Percentiles rank a stretch among this genome's conserved stretches.
These are phyloP conservation scores for Penicillium griseofulvum DNA, from an alignment of 2,329 filamentous ascomycete genomes.

Conservation along the genomic window DNA sequence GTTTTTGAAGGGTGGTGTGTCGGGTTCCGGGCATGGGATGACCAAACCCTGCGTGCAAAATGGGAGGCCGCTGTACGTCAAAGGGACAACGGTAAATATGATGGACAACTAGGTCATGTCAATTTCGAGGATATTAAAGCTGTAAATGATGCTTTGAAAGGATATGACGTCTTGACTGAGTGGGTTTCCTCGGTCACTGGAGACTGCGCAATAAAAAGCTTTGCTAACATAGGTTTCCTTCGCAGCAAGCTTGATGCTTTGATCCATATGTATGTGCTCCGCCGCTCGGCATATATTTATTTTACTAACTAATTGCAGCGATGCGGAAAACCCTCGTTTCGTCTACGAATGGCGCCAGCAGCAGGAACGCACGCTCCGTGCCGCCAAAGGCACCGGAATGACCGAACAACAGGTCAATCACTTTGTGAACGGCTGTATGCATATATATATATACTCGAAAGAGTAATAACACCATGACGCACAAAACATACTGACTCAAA, in stretches of 20 bases:
- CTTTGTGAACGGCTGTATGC: constrained; percentile 68
- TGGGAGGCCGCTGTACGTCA: constrained; percentile 49
- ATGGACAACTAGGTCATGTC: constrained; percentile 54
- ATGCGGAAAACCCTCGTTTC: constrained; percentile 69
- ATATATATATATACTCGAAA: not conserved
- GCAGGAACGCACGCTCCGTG: constrained; percentile 71
- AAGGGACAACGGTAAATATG: constrained; percentile 51
- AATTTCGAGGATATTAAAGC: constrained; percentile 56
- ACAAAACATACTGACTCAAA: not conserved
- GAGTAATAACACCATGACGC: constrained; percentile 1
- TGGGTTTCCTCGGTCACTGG: constrained; percentile 24
- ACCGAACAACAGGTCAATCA: constrained; percentile 71
- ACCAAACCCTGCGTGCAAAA: constrained; percentile 54
- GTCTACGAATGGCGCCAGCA: constrained; percentile 83
- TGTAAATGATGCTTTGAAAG: constrained; percentile 58
- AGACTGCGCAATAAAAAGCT: not conserved
- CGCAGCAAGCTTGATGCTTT: constrained; percentile 58
- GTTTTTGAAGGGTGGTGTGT: constrained; percentile 92
- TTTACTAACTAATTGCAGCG: constrained; percentile 37
- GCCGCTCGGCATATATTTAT: not conserved
- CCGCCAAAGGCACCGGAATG: constrained; percentile 72
- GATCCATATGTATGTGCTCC: constrained; percentile 56
- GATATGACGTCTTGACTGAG: constrained; percentile 60
- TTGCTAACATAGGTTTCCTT: constrained; percentile 14
- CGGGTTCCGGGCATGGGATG: constrained; percentile 69